Evolutionary conservation across 169 alveolate genomes (phyloP), one percentile per base, ranked within the genome.

Genomic region (Cryptosporidium ubiquitum): DNA sequence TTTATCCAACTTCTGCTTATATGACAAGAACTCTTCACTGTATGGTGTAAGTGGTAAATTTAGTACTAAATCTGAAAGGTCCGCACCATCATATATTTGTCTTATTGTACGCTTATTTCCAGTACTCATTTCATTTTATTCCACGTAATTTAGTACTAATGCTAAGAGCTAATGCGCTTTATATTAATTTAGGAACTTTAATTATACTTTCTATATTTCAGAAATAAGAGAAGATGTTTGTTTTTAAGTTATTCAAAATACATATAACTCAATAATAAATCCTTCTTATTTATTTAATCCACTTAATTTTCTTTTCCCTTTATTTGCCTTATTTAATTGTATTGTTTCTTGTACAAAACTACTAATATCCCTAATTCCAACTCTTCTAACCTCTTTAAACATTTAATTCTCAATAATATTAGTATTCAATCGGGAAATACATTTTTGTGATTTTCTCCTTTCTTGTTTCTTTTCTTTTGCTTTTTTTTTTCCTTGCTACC

Each of bases 31-130:
- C 23, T 66, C 35, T n/a, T 79, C 79, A 18, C 89, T 79, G 39
- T 40, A 79, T 39, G 89, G 89, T 14, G 89, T 79, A 14, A 79
- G 31, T 39, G 73, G 89, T 47, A 79, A 61, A 26, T 42, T 64
- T 23, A 79, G 61, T 26, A 79, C 68, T 20, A 7, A 42, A 16
- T 79, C 75, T 3, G 73, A 61, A 35, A 79, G 69, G 58, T 79
- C 89, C 7, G 26, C n/a, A 12, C 89, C 89, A 61, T 6, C 20
- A 26, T 79, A 79, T 26, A 79, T 31, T n/a, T 39, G 39, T 20
- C 75, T 44, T 60, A 79, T 64, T 42, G 89, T 79, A 35, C 89
- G 73, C 74, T 47, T 79, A 7, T 44, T 79, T 9, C 44, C 52
- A 14, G 44, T 47, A 79, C 68, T 64, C 89, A 79, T 79, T 73